A percentile compares a stretch with the other conserved stretches of the same genome.
Evolutionary conservation across 2,329 filamentous ascomycete species (phyloP).

Genomic region (Diplodia seriata): DNA sequence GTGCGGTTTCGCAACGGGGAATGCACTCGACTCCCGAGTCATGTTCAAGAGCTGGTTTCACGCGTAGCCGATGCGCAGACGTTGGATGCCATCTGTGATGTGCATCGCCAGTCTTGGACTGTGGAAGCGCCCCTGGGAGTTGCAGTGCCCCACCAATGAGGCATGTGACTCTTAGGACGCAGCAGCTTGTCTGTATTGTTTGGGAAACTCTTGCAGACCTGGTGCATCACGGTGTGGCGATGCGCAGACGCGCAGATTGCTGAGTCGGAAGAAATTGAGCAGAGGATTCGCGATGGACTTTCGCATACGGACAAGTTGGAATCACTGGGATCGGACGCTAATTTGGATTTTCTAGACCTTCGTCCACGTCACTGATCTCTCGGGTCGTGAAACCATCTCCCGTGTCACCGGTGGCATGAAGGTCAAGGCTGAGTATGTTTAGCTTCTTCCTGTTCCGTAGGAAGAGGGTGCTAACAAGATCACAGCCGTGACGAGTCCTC

Average conservation of each 20-base stretch:
- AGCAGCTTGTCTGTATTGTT: too few species aligned
- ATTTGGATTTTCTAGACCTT: constrained; percentile 49
- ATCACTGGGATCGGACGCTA: not conserved
- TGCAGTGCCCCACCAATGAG: too few species aligned
- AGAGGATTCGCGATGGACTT: not conserved
- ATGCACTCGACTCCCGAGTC: not conserved
- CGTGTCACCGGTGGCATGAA: constrained; percentile 99
- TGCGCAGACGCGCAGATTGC: not conserved
- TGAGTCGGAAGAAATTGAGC: not conserved
- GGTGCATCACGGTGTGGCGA: not conserved
- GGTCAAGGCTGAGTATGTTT: constrained; percentile 80
- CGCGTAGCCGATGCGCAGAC: not conserved
- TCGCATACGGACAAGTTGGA: not conserved
- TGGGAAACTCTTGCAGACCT: not conserved
- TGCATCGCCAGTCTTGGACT: too few species aligned
- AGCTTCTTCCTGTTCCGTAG: not conserved
- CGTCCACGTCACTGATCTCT: constrained; percentile 99
- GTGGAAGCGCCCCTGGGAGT: too few species aligned
- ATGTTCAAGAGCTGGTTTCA: not conserved
- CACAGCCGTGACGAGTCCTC: constrained; percentile 90
- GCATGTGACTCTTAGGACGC: too few species aligned
- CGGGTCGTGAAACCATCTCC: constrained; percentile 98
- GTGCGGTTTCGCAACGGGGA: not conserved
- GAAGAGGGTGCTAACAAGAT: not conserved
- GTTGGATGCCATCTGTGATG: too few species aligned